Evolutionary conservation across 805 yeast species (phyloP), one percentile per base, ranked within the genome.

Genomic region (Kodamaea jinghongensis): DNA sequence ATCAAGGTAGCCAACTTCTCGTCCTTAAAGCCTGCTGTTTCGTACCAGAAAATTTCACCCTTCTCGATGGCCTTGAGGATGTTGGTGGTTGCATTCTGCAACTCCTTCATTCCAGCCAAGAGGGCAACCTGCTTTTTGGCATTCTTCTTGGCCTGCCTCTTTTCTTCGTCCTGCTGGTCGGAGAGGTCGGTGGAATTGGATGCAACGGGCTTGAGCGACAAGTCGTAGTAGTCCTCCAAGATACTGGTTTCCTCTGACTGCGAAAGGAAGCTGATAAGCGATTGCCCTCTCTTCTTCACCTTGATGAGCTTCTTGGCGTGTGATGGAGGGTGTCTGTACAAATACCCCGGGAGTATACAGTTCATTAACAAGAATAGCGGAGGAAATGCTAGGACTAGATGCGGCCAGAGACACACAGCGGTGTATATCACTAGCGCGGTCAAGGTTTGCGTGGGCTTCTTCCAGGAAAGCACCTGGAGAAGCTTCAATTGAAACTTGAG

Each of bases 391-490:
- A 84, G 58, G 9, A 86, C 64, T 36, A 84, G 59, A 54, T 79
- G 79, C 0, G 96, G 96, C 63, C 84, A 75, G 26, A 82, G 58
- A 50, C 93, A 84, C 1, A 81, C 64, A 44, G 79, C 70, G 0
- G 96, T 81, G 47, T 83, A 81, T 1, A 79, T 45, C 4, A 82
- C 63, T 39, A 87, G 60, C 15, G 67, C 55, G 0, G 83, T 67
- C 4, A 89, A 47, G 0, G 96, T 89, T 45, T 78, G 73, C 0
- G 85, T 68, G 0, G 95, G 90, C 17, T 72, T 68, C 43, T 79
- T 76, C 97, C 97, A 90, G 4, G 86, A 75, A 16, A 86, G 43
- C 1, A 85, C 54, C 36, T 78, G 75, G 5, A 81, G 67, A 1
- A 82, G 30, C 2, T 79, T 78, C 48, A 81, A 82, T 50, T 85